phyloP scores from a whole-genome alignment of 2,329 filamentous ascomycete genomes.

The Trichophyton mentagrophytes region DNA sequence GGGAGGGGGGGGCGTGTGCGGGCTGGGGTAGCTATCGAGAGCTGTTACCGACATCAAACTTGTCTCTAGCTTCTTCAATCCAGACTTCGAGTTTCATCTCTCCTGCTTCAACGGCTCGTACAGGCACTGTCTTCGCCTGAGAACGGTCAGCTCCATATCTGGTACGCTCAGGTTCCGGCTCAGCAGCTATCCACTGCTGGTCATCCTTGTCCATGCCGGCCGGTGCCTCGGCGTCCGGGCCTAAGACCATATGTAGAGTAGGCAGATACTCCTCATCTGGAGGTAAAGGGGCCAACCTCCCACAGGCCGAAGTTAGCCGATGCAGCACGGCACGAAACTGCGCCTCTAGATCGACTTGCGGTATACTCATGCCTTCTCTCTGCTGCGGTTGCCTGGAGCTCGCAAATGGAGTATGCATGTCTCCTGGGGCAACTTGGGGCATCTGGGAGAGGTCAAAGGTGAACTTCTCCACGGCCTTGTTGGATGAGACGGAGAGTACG shows the following conservation, averaged over 20 bases:
- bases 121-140: slow-evolving; percentile 40
- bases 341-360: slow-evolving; percentile 33
- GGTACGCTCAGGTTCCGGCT: slow-evolving; percentile 30
- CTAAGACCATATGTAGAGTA: slow-evolving; percentile 38
- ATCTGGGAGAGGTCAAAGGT: slow-evolving; percentile 48
- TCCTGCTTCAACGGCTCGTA: slow-evolving; percentile 51
- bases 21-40: neutral
- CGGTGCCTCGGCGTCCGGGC: slow-evolving; percentile 35
- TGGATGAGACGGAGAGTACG: slow-evolving; percentile 40
- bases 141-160: neutral
- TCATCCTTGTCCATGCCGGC: slow-evolving; percentile 37
- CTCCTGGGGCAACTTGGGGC: slow-evolving; percentile 36
- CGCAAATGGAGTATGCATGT: slow-evolving; percentile 42
- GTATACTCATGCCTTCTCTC: neutral
- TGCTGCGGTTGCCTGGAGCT: slow-evolving; percentile 11
- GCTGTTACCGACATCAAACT: slow-evolving; percentile 28
- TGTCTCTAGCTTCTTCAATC: slow-evolving; percentile 52
- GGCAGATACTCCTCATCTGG: slow-evolving; percentile 37
- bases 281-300: slow-evolving; percentile 32
- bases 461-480: slow-evolving; percentile 45
- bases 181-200: slow-evolving; percentile 49
- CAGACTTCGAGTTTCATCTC: slow-evolving; percentile 56
- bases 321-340: slow-evolving; percentile 38
- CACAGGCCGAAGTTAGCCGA: slow-evolving; percentile 32
- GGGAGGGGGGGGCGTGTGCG: no score